Evolutionary conservation across 1,284 basidiomycete species (phyloP).

Genomic region (Cryptococcus wingfieldii): DNA sequence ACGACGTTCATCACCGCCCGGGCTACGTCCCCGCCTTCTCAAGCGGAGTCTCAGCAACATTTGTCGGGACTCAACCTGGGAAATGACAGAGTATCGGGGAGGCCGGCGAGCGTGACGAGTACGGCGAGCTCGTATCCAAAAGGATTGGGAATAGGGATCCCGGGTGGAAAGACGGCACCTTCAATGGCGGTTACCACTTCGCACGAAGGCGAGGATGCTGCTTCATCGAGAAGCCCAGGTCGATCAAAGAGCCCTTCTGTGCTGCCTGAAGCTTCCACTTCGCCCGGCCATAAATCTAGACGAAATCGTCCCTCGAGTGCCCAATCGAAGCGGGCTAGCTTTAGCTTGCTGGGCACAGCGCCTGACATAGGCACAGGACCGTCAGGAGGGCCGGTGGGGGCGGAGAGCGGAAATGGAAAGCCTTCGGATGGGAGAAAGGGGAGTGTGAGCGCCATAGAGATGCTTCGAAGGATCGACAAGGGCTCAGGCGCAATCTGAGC

Average conservation of each 20-base stretch:
- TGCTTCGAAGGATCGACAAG: constrained; percentile 24
- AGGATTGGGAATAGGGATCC: constrained; percentile 15
- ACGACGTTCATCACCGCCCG: background rate
- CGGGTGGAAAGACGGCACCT: constrained; percentile 12
- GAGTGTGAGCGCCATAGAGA: constrained; percentile 24
- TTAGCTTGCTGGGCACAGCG: too few relatives aligned
- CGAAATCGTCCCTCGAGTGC: background rate
- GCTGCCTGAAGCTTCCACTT: background rate
- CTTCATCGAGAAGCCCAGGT: too few relatives aligned
- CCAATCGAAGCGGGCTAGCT: background rate
- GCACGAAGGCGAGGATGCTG: background rate
- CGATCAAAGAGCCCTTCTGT: too few relatives aligned
- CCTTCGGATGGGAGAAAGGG: background rate
- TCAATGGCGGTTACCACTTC: constrained; percentile 35
- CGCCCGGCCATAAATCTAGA: background rate
- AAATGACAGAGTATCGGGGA: constrained; percentile 1
- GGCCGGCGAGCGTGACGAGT: constrained; percentile 27
- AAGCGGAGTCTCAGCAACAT: background rate
- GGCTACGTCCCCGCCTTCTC: constrained; percentile 3
- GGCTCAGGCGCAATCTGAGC: background rate
- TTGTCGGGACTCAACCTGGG: too few relatives aligned
- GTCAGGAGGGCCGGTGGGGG: background rate
- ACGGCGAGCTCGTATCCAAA: constrained; percentile 22
- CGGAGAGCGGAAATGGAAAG: background rate
- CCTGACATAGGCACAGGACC: background rate